Evolutionary conservation across 257 asterid species (phyloP), one percentile per base, ranked within the genome.

Genomic region (Anisodus tanguticus): DNA sequence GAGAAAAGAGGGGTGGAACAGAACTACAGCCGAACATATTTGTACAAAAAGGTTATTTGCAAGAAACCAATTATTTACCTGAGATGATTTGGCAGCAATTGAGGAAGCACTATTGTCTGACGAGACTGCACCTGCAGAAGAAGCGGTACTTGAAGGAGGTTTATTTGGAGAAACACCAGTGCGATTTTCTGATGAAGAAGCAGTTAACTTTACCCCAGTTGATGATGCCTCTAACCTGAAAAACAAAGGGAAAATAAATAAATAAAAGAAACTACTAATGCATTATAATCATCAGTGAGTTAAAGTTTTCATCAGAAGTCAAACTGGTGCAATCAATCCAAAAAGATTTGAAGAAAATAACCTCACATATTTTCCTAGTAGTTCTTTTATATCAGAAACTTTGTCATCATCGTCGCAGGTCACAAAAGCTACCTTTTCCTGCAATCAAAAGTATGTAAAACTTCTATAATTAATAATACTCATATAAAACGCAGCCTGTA

Each of bases 381-480:
- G 87, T 35, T 63, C 88, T 86, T 87, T 89, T 83, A 95, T 84
- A 82, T 88, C 92, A 17, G 90, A 81, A 37, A 91, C 91, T 78
- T 90, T 90, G 71, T 93, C 98, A 62, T 89, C 98, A 31, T 95
- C 98, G 80, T 97, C 99, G 84, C 98, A 95, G 37, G 98, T 95
- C 89, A 97, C 98, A 87, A 97, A 97, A 15, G 92, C 98, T 31
- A 97, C 98, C 82, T 89, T 93, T 79, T 97, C 99, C 98, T 97
- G 95, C 90, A 88, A 58, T 84, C 19, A 43, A 39, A 79, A 60
- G 67, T 10, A 49, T 76, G 39, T 16, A 74, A 84, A 49, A 22
- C 9, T 53, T 31, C 12, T 53, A 68, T 26, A n/a, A 54, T 17
- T 13, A 76, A 22, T 47, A 77, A 22, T 47, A 77, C 49, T 77